Conservation (phyloP, 768 basidiomycete genomes). For the Lactarius quietus region DNA sequence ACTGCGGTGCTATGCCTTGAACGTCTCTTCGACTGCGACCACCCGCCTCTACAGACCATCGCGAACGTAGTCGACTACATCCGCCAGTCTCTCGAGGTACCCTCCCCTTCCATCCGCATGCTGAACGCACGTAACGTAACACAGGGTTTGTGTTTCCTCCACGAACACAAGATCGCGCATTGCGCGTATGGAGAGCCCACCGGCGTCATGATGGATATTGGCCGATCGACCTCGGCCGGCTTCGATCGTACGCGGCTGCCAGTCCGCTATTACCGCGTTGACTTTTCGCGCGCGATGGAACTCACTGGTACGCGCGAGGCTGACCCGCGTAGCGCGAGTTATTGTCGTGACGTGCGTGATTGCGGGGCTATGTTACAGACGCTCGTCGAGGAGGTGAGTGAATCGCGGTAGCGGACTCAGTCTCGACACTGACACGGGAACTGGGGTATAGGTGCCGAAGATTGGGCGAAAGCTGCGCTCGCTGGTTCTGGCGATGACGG, state of each 20-base stretch:
- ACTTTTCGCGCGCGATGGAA: slow-evolving; percentile 19
- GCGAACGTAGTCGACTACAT: slow-evolving; percentile 51
- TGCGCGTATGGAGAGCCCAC: slow-evolving; percentile 16
- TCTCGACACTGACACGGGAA: background rate
- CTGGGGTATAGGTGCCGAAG: slow-evolving; percentile 36
- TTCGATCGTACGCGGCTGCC: slow-evolving; percentile 23
- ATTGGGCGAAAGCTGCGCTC: slow-evolving; percentile 42
- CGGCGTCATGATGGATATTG: slow-evolving; percentile 26
- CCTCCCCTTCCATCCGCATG: background rate
- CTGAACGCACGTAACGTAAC: background rate
- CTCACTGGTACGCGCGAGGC: slow-evolving; percentile 13
- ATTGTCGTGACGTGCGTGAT: slow-evolving; percentile 20
- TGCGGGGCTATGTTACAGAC: slow-evolving; percentile 18
- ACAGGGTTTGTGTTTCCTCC: slow-evolving; percentile 25
- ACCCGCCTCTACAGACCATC: slow-evolving; percentile 45
- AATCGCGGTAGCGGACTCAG: background rate
- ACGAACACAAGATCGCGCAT: slow-evolving; percentile 24
- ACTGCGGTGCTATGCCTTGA: slow-evolving; percentile 44
- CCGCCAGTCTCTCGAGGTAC: slow-evolving; percentile 48
- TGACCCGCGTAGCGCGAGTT: slow-evolving; percentile 10
- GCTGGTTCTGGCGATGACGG: slow-evolving; percentile 46
- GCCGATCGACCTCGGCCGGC: slow-evolving; percentile 9
- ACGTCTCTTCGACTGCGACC: slow-evolving; percentile 42
- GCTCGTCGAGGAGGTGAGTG: slow-evolving; percentile 13
- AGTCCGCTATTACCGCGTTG: slow-evolving; percentile 24